Percentiles rank a stretch among this genome's conserved stretches.
Evolutionary conservation across 1,139 yeast genomes (phyloP).

Genomic region (Hyphopichia pseudoburtonii): DNA sequence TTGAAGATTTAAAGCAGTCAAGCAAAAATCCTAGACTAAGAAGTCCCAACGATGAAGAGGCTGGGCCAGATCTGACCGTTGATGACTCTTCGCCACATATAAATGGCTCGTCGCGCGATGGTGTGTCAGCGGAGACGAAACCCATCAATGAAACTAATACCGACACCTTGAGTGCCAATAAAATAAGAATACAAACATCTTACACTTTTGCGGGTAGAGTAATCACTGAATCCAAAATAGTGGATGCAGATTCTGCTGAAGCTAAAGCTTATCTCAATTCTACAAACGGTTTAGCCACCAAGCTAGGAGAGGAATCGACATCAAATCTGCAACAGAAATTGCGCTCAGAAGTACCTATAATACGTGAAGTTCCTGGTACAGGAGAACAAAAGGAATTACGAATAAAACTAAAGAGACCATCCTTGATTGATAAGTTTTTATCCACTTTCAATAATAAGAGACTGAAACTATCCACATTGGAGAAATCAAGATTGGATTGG

Average conservation of each 20-base stretch:
- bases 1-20: slow-evolving; percentile 22
- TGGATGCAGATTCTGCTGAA: slow-evolving; percentile 76
- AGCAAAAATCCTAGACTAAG: slow-evolving; percentile 11
- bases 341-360: slow-evolving; percentile 35
- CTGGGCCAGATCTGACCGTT: too few species aligned
- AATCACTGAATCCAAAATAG: slow-evolving; percentile 74
- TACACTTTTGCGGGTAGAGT: slow-evolving; percentile 90
- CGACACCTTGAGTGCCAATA: slow-evolving; percentile 32
- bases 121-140: slow-evolving; percentile 48
- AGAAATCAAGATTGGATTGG: slow-evolving; percentile 93
- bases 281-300: slow-evolving; percentile 26
- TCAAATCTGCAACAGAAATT: too few species aligned
- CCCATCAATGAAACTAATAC: background rate
- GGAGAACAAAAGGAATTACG: slow-evolving; percentile 31
- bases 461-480: slow-evolving; percentile 83
- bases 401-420: slow-evolving; percentile 62
- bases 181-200: slow-evolving; percentile 69
- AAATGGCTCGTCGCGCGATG: too few species aligned
- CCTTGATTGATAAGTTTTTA: slow-evolving; percentile 65
- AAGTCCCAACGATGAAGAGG: slow-evolving; percentile 22
- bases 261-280: slow-evolving; percentile 78
- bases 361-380: slow-evolving; percentile 36
- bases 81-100: too few species aligned
- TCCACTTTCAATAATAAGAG: slow-evolving; percentile 32
- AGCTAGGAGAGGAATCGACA: slow-evolving; percentile 2